Base-by-base conservation (phyloP, 306 rosid species). In the Trichosanthes cucumerina region DNA sequence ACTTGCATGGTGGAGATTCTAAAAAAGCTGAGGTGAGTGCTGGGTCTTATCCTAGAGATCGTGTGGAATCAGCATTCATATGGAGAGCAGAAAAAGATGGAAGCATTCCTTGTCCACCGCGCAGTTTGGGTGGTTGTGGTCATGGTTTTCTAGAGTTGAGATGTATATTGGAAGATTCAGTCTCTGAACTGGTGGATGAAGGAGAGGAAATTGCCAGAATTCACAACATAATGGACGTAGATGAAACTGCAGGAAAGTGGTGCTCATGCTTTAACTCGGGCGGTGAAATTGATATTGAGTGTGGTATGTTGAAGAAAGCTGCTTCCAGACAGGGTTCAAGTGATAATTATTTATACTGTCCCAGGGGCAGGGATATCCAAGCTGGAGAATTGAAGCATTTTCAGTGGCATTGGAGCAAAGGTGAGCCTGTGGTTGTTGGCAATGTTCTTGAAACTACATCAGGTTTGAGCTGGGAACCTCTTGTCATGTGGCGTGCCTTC, bases 401-500 rank as follows among this genome's bases (percentile, higher is more conserved):
- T 78, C 93, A 89, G 82, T 84, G 66, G 83, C 98, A 93, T 44
- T 93, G 98, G 98, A 80, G 78, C 49, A 92, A 84, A 84, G 94
- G 97, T 46, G 96, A 93, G 82, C 98, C 98, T 23, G 91, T 93
- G 24, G 82, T 93, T 70, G 96, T 93, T 31, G 89, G 93, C 66
- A 81, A 90, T 82, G 96, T 86, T 53, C 96, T 93, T 79, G 90
- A 88, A 68, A 83, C 86, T 59, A 76, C 91, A n/a, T 81, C 91
- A 9, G 97, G 97, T 24, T 88, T 92, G 84, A 91, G 97, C 84
- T 93, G 97, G 97, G 97, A 93, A 75, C 98, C 98, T 8, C 81
- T 89, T 31, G 97, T 91, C 83, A 93, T 93, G 98, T 93, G 97
- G 98, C 97, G 98, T 34, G 98, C 97, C 46, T 89, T 65, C 77